Evolutionary conservation across 2,329 filamentous ascomycete genomes (phyloP).

Genomic region (Monascus ruber): DNA sequence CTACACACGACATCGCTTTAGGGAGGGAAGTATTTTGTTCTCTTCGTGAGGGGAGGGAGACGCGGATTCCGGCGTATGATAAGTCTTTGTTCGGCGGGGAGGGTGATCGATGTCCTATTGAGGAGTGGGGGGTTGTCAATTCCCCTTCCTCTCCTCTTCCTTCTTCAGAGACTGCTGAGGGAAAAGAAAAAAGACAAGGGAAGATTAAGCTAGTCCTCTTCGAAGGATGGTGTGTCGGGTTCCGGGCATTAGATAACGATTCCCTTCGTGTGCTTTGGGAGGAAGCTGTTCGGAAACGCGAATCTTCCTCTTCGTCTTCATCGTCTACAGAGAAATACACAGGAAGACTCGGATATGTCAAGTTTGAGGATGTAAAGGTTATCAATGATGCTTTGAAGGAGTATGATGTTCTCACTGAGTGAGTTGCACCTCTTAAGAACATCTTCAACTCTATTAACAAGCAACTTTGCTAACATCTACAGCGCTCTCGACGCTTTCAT

Average conservation of each 20-base stretch:
- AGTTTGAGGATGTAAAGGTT: conserved; percentile 44
- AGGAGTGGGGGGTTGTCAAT: conserved; percentile 49
- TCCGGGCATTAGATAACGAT: conserved; percentile 51
- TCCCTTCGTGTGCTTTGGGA: conserved; percentile 45
- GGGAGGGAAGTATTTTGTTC: conserved; percentile 52
- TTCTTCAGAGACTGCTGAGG: not conserved
- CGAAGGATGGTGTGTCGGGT: conserved; percentile 87
- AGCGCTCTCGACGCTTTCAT: conserved; percentile 51
- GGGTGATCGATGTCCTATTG: conserved; percentile 59
- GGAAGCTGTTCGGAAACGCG: conserved; percentile 33
- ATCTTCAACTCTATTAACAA: conserved; percentile 6
- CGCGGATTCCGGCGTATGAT: conserved; percentile 66
- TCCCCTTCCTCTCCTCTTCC: conserved; percentile 7
- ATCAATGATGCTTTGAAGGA: conserved; percentile 47
- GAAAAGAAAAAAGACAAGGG: conserved; percentile 5
- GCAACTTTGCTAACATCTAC: conserved; percentile 1
- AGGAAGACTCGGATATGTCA: conserved; percentile 43
- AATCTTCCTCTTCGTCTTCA: conserved; percentile 11
- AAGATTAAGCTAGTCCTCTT: conserved; percentile 58
- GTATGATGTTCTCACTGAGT: conserved; percentile 51
- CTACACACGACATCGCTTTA: conserved; percentile 66
- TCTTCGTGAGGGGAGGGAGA: conserved; percentile 38
- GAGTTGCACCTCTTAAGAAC: conserved; percentile 8
- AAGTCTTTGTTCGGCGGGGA: conserved; percentile 66
- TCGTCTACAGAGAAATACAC: conserved; percentile 31